These are phyloP conservation scores for Aspergillus nanangensis DNA, from an alignment of 495 filamentous ascomycete genomes.

Conservation along the genomic window DNA sequence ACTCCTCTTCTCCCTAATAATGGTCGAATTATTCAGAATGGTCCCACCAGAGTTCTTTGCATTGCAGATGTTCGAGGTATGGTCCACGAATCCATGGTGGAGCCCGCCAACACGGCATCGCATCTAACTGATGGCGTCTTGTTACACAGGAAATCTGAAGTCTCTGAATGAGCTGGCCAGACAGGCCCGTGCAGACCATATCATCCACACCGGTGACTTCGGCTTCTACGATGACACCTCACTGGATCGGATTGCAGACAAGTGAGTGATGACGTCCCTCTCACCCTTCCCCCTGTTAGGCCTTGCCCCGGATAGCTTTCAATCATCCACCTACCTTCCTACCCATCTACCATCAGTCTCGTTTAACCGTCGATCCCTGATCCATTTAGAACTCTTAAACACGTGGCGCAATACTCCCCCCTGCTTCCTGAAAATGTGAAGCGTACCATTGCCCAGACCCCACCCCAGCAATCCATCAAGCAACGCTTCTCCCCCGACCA, in stretches of 20 bases:
- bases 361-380: not conserved
- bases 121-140: not conserved
- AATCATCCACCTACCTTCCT: not conserved
- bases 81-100: conserved; percentile 9
- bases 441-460: conserved; percentile 69
- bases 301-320: not conserved
- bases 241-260: conserved; percentile 95
- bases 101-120: not conserved
- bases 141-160: conserved; percentile 75
- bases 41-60: conserved; percentile 81
- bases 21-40: conserved; percentile 75
- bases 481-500: conserved; percentile 72
- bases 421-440: conserved; percentile 84
- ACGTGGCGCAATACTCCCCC: conserved; percentile 97
- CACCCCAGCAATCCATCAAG: conserved; percentile 66
- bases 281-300: not conserved
- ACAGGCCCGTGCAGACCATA: conserved; percentile 88
- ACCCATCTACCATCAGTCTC: not conserved
- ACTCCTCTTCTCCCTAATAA: conserved; percentile 60
- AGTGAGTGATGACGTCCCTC: conserved; percentile 56
- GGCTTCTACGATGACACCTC: conserved; percentile 98
- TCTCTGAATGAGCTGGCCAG: conserved; percentile 95
- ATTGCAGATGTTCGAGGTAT: conserved; percentile 97
- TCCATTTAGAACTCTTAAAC: conserved; percentile 78
- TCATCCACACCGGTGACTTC: conserved; percentile 98